A percentile compares a stretch with the other conserved stretches of the same genome.
phyloP scores from a whole-genome alignment of 768 basidiomycete species.

The Rhodotorula paludigena region DNA sequence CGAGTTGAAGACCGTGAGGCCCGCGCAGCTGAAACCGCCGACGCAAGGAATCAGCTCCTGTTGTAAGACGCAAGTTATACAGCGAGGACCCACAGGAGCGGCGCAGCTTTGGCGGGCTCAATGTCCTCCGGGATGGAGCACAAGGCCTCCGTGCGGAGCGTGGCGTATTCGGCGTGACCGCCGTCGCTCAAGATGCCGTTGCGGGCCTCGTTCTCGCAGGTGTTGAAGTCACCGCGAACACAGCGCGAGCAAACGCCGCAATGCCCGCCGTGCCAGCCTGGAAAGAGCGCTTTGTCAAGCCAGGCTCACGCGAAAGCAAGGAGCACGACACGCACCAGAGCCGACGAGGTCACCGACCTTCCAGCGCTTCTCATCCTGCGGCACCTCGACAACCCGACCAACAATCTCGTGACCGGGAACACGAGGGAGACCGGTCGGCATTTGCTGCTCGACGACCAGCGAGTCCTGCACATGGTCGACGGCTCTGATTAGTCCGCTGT shows the following conservation, averaged over 20 bases:
- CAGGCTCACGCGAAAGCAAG: neutral
- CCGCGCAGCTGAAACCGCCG: neutral
- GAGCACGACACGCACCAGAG: neutral
- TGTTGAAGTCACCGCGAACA: constrained; percentile 21
- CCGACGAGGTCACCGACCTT: constrained; percentile 43
- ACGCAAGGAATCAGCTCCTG: neutral
- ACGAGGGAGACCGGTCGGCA: constrained; percentile 20
- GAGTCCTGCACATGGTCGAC: neutral
- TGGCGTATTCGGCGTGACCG: constrained; percentile 43
- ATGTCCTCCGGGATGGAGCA: constrained; percentile 28
- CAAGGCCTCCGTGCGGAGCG: constrained; percentile 40
- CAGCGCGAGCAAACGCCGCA: constrained; percentile 7
- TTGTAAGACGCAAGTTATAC: too few relatives aligned
- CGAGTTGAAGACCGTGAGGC: constrained; percentile 49
- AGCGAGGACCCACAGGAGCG: constrained; percentile 21
- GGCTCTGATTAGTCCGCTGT: too few relatives aligned
- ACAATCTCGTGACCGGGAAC: constrained; percentile 36
- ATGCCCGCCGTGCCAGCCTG: constrained; percentile 35
- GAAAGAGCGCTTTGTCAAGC: neutral
- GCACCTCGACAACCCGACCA: constrained; percentile 39
- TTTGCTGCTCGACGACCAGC: constrained; percentile 10
- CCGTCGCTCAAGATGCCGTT: constrained; percentile 36
- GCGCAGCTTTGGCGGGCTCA: constrained; percentile 36
- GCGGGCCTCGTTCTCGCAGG: constrained; percentile 40
- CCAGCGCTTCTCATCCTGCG: constrained; percentile 31